phyloP scores from a whole-genome alignment of 768 basidiomycete genomes.

The Fistulinella prunicolor region DNA sequence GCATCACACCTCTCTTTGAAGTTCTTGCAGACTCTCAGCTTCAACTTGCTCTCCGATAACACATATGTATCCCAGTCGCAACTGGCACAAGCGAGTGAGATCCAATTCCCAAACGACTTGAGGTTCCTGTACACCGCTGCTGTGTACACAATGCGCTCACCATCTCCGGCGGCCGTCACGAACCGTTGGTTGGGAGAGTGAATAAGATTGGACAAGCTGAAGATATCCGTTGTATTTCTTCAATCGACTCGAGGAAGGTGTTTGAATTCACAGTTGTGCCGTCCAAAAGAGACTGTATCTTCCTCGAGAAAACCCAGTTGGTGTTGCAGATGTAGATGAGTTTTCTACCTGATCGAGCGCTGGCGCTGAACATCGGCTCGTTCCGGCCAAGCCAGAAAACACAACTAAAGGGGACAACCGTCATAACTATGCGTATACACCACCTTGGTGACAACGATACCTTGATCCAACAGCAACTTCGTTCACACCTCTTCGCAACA shows the following conservation, averaged over 20 bases:
- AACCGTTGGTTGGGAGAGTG: slow-evolving; percentile 98
- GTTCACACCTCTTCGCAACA: slow-evolving; percentile 78
- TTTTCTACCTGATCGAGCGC: slow-evolving; percentile 94
- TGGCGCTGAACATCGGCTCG: slow-evolving; percentile 91
- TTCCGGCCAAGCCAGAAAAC: slow-evolving; percentile 80
- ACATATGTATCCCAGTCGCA: slow-evolving; percentile 96
- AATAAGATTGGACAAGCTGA: slow-evolving; percentile 72
- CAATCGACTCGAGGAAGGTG: slow-evolving; percentile 71
- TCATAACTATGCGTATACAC: not conserved
- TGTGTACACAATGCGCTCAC: slow-evolving; percentile 98
- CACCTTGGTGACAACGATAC: slow-evolving; percentile 91
- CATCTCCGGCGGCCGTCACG: slow-evolving; percentile 95
- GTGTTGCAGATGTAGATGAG: slow-evolving; percentile 91
- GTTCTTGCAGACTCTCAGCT: slow-evolving; percentile 84
- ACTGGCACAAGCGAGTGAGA: slow-evolving; percentile 96
- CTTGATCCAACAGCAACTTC: slow-evolving; percentile 96
- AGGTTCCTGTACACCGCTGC: slow-evolving; percentile 98
- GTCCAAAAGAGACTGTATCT: slow-evolving; percentile 59
- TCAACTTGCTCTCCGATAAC: slow-evolving; percentile 82
- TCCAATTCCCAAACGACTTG: slow-evolving; percentile 92
- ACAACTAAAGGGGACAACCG: not conserved
- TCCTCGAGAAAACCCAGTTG: slow-evolving; percentile 88
- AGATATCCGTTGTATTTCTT: slow-evolving; percentile 95
- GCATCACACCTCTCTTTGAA: slow-evolving; percentile 80
- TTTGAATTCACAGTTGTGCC: slow-evolving; percentile 64